Base-by-base conservation (phyloP, 768 basidiomycete genomes). In the Cystoderma amianthinum region DNA sequence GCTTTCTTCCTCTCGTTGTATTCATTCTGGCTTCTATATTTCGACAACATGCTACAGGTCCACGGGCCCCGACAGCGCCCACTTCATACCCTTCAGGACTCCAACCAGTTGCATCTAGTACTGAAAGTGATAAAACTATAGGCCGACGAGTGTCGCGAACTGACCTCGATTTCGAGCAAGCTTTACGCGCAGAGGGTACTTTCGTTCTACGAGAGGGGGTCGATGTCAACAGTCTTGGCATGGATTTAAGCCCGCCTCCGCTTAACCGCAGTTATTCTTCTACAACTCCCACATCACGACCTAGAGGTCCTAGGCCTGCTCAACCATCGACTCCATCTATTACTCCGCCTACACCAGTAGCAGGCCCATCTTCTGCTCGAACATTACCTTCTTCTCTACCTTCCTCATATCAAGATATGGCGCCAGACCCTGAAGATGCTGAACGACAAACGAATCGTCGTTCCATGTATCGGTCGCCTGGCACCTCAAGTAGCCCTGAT, bases 401-500 rank as follows among this genome's bases (percentile, higher is more conserved):
- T 5, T 72, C 74, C 15, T 74, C 78, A 30, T 73, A 74, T 19
- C 66, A 72, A 52, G 80, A 82, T 44, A 54, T 82, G 34, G 75
- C 74, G 54, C 72, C 71, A 60, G 83, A 86, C 60, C 69, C 74
- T 24, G 80, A 83, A 46, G 81, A 85, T 7, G 58, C 61, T n/a
- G 83, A 84, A 51, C 72, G 77, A 53, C 80, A 83, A 52, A 78
- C 76, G 5, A 86, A 86, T 58, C 76, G 89, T 34, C 76, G 89
- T 38, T 88, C 85, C 47, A 78, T 96, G 67, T 93, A 92, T 58
- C 74, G 93, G 43, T 84, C 87, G 15, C 74, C 86, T 9, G 93
- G 91, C 32, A 94, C 90, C 5, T 85, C 91, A 23, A 89, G 86
- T 51, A 91, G 85, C 55, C 94, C 93, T 19, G 93, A 97, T 62